Evolutionary conservation across 2,329 filamentous ascomycete genomes (phyloP), one percentile per base, ranked within the genome.

Genomic region (Tolypocladium sp.): DNA sequence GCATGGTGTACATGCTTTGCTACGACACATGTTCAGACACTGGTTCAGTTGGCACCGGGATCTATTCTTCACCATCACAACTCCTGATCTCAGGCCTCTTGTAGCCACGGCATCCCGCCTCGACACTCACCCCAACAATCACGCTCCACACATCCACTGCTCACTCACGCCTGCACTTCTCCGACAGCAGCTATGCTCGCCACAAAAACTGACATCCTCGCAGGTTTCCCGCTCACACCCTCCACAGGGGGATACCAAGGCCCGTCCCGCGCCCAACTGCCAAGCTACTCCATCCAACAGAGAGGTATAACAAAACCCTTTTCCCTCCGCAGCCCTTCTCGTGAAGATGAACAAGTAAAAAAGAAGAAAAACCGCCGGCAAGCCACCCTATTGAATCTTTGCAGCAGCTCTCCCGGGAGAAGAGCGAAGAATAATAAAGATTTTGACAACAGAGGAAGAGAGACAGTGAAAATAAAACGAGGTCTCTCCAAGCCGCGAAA

Each of bases 271-370:
- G 15, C 55, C 33, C 42, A 57, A 37, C 27, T 20, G 27, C 17
- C 56, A 35, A 37, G 41, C 6, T 46, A 25, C 56, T 57, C 38
- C 56, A 57, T 57, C 56, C 56, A 57, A 57, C 56, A 46, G 15
- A 49, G 46, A 38, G 42, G 44, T 57, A 57, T 57, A 57, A 57
- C 30, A 57, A 51, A 57, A 57, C 20, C 33, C 44, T 41, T 51
- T 20, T 20, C 38, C 33, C 44, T 57, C 35, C 44, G 8, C n/a
- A n/a, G 22, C 9, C 35, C 37, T 57, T 38, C 42, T 25, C 56
- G 30, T 51, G 9, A 57, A 35, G 49, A 35, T 37, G 30, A 53
- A 53, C 20, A 22, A 15, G 30, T 2, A n/a, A 15, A 22, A 53
- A 22, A 15, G 13, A 17, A 53, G 25, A 10, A 13, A 25, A 27